A percentile compares a stretch with the other conserved stretches of the same genome.
These are phyloP conservation scores for Pseudoneurospora amorphoporcata DNA, from an alignment of 495 filamentous ascomycete species.

Conservation along the genomic window DNA sequence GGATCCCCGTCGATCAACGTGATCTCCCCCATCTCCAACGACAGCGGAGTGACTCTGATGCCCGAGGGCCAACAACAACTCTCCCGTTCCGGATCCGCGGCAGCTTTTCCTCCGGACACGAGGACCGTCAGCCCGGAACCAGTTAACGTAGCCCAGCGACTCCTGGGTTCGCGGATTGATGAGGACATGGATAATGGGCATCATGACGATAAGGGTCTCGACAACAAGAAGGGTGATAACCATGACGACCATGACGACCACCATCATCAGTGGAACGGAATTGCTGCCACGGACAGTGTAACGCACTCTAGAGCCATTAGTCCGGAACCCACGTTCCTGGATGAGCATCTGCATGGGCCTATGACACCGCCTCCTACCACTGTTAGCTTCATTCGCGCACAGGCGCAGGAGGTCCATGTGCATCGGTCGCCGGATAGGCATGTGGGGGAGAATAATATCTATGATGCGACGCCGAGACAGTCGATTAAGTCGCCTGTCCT, in stretches of 20 bases:
- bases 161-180: neutral
- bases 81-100: neutral
- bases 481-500: conserved; percentile 6
- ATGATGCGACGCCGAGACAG: conserved; percentile 33
- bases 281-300: neutral
- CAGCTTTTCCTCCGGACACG: neutral
- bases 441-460: conserved; percentile 29
- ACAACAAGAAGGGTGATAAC: neutral
- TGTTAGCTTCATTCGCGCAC: neutral
- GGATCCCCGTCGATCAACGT: neutral
- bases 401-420: neutral
- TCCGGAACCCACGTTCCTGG: neutral
- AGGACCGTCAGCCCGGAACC: conserved; percentile 21
- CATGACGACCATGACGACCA: neutral
- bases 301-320: neutral
- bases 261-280: neutral
- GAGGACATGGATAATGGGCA: neutral
- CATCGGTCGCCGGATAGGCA: neutral
- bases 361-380: neutral
- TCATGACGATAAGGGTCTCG: neutral
- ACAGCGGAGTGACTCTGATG: neutral
- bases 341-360: neutral
- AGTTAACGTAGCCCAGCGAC: neutral
- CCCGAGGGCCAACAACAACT: conserved; percentile 1
- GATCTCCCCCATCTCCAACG: conserved; percentile 4